phyloP scores from a whole-genome alignment of 306 rosid species.

The Dryas octopetala region DNA sequence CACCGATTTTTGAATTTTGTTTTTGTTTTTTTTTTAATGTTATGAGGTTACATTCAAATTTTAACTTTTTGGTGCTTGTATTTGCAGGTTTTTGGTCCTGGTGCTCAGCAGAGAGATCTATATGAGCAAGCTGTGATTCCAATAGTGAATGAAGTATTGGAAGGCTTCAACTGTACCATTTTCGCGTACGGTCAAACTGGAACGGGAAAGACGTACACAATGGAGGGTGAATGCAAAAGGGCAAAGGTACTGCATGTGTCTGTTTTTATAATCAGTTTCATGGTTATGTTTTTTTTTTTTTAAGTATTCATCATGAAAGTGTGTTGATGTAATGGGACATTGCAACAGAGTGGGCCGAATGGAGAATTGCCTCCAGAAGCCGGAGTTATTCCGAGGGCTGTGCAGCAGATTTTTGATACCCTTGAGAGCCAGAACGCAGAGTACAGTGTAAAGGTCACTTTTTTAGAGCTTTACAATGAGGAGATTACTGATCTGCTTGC shows the following conservation, averaged over 20 bases:
- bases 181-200: slow-evolving; percentile 98
- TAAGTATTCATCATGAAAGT: background rate
- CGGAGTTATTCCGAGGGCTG: slow-evolving; percentile 94
- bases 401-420: slow-evolving; percentile 88
- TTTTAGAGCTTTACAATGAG: slow-evolving; percentile 86
- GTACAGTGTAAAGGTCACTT: slow-evolving; percentile 92
- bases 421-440: slow-evolving; percentile 89
- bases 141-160: slow-evolving; percentile 80
- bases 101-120: slow-evolving; percentile 79
- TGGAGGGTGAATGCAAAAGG: slow-evolving; percentile 97
- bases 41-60: background rate
- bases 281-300: background rate
- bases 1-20: background rate
- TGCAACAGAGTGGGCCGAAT: slow-evolving; percentile 72
- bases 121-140: slow-evolving; percentile 88
- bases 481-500: slow-evolving; percentile 96
- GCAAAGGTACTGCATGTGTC: slow-evolving; percentile 55
- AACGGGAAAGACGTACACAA: slow-evolving; percentile 85
- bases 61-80: background rate
- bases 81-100: slow-evolving; percentile 81
- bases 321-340: background rate
- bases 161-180: slow-evolving; percentile 90
- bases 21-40: background rate
- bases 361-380: slow-evolving; percentile 87
- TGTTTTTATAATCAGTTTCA: background rate